Percentiles rank a stretch among this genome's conserved stretches.
Conservation (phyloP, 371 early-diverging fungal genomes). For the Enterocytospora artemiae region DNA sequence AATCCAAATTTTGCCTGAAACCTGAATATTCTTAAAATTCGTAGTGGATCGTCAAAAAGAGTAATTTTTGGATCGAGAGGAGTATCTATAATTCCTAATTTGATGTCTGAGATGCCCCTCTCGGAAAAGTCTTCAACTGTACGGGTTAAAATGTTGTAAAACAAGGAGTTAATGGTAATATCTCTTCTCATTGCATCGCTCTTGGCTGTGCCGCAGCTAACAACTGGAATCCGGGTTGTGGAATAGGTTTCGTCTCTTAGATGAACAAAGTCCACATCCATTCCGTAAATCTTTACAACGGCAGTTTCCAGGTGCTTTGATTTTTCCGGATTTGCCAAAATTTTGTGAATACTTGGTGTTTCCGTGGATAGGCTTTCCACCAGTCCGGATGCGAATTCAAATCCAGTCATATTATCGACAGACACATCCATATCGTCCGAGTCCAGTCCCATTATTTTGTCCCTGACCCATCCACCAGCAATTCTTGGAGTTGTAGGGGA, state of each 20-base stretch:
- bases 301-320: constrained; percentile 96
- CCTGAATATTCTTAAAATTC: constrained; percentile 83
- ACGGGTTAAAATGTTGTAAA: constrained; percentile 79
- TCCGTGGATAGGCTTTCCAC: constrained; percentile 54
- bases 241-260: constrained; percentile 79
- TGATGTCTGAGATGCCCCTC: constrained; percentile 57
- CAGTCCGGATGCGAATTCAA: constrained; percentile 70
- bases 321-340: constrained; percentile 81
- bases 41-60: constrained; percentile 87
- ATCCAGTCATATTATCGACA: constrained; percentile 81
- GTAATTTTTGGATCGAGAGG: constrained; percentile 80
- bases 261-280: constrained; percentile 82
- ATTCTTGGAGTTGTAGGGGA: constrained; percentile 40
- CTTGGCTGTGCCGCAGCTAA: constrained; percentile 77
- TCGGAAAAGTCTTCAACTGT: constrained; percentile 80
- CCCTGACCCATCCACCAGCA: constrained; percentile 57
- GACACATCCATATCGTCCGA: constrained; percentile 89
- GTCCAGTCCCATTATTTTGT: constrained; percentile 71
- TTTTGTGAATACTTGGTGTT: constrained; percentile 63
- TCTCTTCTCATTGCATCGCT: constrained; percentile 92
- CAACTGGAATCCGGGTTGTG: constrained; percentile 69
- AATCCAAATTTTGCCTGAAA: constrained; percentile 82
- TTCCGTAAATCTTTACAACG: constrained; percentile 68
- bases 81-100: constrained; percentile 62
- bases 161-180: constrained; percentile 89